A percentile compares a stretch with the other conserved stretches of the same genome.
Evolutionary conservation across 257 asterid genomes (phyloP).

Genomic region (Rubia yunnanensis): DNA sequence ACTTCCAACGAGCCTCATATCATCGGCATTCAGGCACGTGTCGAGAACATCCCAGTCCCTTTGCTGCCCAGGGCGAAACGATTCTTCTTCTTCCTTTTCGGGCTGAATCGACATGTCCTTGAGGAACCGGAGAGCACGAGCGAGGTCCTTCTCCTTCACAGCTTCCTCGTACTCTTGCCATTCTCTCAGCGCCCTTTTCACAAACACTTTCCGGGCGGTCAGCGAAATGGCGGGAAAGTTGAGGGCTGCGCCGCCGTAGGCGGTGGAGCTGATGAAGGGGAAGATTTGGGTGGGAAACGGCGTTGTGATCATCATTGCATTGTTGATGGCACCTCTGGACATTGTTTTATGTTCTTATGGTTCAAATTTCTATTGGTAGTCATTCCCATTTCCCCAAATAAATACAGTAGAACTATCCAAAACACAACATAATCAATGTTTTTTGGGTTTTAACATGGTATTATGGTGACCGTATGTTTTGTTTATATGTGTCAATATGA

Average conservation of each 20-base stretch:
- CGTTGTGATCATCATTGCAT: not conserved
- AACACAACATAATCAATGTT: too few species aligned
- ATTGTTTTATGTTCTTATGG: too few species aligned
- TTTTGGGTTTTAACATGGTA: too few species aligned
- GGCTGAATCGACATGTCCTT: constrained; percentile 30
- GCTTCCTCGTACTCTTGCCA: constrained; percentile 94
- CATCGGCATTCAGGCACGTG: constrained; percentile 94
- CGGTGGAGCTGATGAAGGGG: too few species aligned
- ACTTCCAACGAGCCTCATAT: constrained; percentile 73
- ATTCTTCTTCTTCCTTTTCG: constrained; percentile 16
- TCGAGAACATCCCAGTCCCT: constrained; percentile 82
- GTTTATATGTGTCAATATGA: too few species aligned
- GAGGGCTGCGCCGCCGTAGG: too few species aligned
- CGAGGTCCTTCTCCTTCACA: constrained; percentile 78
- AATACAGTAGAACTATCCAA: too few species aligned
- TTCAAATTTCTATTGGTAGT: too few species aligned
- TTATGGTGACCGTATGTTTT: too few species aligned
- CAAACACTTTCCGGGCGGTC: not conserved
- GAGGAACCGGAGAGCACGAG: constrained; percentile 74
- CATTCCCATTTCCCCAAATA: too few species aligned
- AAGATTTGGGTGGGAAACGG: not conserved
- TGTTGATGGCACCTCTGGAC: too few species aligned
- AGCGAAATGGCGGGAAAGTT: not conserved
- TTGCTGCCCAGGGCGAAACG: constrained; percentile 16
- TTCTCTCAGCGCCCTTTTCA: constrained; percentile 37